These are phyloP conservation scores for Lycium barbarum DNA, from an alignment of 257 asterid species.

Conservation along the genomic window DNA sequence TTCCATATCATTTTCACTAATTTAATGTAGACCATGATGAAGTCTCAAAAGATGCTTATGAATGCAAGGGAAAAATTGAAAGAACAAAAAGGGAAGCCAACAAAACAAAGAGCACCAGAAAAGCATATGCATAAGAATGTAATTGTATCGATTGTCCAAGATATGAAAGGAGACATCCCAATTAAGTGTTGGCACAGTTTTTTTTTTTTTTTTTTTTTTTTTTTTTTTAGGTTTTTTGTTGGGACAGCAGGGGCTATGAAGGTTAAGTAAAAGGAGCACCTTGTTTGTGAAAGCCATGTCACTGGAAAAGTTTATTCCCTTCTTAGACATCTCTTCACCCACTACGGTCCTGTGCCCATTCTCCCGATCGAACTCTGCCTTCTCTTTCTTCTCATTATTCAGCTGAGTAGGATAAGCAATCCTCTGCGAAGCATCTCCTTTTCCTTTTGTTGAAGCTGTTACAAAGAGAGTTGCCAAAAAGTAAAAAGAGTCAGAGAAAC, in stretches of 20 bases:
- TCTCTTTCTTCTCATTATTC: constrained; percentile 48
- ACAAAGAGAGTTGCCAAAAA: constrained; percentile 29
- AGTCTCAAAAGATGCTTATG: neutral
- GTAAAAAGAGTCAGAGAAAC: constrained; percentile 33
- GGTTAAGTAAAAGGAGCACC: constrained; percentile 42
- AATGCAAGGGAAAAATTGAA: neutral
- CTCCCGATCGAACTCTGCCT: constrained; percentile 42
- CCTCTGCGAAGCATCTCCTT: constrained; percentile 45
- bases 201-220: neutral
- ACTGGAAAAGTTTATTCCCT: constrained; percentile 42
- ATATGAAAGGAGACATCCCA: neutral
- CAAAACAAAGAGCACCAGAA: constrained; percentile 9
- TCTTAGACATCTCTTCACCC: constrained; percentile 53
- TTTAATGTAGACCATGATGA: neutral
- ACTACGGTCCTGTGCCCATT: constrained; percentile 39
- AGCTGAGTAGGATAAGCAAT: constrained; percentile 45
- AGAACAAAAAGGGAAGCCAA: neutral
- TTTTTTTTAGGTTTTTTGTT: neutral
- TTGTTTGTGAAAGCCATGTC: constrained; percentile 52
- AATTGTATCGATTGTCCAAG: neutral
- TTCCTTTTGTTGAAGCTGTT: constrained; percentile 42
- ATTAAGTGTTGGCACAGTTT: neutral
- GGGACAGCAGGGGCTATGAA: neutral
- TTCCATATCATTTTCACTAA: constrained; percentile 12
- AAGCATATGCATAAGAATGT: neutral